phyloP scores from a whole-genome alignment of 345 rosid genomes.

The Excoecaria cochinchinensis region DNA sequence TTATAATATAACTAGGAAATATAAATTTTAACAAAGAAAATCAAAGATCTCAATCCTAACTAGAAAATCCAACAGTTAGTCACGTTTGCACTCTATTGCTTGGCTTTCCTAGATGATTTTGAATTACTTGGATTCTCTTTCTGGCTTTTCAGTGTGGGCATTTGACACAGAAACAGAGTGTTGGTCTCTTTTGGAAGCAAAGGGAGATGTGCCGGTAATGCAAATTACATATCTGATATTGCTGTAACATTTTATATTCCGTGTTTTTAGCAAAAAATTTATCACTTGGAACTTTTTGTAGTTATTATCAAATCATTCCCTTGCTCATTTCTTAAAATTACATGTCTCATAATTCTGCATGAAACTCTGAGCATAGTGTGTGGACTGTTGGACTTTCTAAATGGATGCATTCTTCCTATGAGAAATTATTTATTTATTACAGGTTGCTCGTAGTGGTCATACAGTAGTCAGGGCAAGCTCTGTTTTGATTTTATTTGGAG shows the following conservation, averaged over 20 bases:
- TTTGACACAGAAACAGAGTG: conserved; percentile 85
- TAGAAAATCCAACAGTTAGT: no score
- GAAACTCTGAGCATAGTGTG: not conserved
- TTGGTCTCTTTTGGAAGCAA: conserved; percentile 92
- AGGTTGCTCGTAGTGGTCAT: conserved; percentile 90
- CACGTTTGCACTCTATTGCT: not conserved
- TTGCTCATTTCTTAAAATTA: not conserved
- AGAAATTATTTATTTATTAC: conserved; percentile 23
- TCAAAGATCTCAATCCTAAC: no score
- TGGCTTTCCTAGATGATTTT: conserved; percentile 2
- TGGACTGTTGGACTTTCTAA: not conserved
- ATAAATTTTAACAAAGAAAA: no score
- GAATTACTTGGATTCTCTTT: conserved; percentile 20
- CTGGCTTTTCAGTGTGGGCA: conserved; percentile 68
- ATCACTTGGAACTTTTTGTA: not conserved
- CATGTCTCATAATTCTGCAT: not conserved
- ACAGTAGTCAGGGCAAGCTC: conserved; percentile 87
- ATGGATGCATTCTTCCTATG: not conserved
- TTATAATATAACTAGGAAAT: no score
- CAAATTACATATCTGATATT: conserved; percentile 2
- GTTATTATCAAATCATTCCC: not conserved
- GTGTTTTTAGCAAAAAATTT: not conserved
- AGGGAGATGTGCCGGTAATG: conserved; percentile 88
- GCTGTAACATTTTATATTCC: not conserved
- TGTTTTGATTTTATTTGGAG: conserved; percentile 78